Evolutionary conservation across 371 early-diverging fungal genomes (phyloP).

Genomic region (Nematocida major): DNA sequence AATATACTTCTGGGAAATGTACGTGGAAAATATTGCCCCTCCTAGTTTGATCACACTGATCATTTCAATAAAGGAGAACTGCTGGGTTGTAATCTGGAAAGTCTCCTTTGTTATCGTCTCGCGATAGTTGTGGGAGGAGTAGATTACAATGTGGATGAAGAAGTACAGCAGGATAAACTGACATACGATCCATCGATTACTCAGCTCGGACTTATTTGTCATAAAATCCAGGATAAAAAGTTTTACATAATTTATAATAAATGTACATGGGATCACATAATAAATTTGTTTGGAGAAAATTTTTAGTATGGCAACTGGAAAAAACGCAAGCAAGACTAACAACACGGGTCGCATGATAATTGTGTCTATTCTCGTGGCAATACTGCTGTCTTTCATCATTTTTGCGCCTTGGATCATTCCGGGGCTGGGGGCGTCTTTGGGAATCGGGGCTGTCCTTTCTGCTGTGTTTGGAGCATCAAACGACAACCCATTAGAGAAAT

Average conservation of each 20-base stretch:
- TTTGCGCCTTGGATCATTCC: background rate
- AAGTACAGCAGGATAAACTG: constrained; percentile 32
- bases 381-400: background rate
- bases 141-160: constrained; percentile 42
- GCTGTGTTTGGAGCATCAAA: no score
- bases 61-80: constrained; percentile 35
- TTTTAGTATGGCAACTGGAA: no score
- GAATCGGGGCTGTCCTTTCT: no score
- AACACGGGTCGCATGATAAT: background rate
- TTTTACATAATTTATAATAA: constrained; percentile 13
- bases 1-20: background rate
- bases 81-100: constrained; percentile 5
- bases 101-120: constrained; percentile 20
- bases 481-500: no score
- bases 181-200: background rate
- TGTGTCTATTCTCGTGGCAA: background rate
- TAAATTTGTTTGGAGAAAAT: background rate
- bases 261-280: background rate
- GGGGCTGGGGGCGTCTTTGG: background rate
- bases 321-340: no score
- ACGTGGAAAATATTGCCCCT: constrained; percentile 13
- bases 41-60: constrained; percentile 36
- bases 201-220: background rate
- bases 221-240: background rate
- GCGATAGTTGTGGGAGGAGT: constrained; percentile 46